These are phyloP conservation scores for Termitomyces sp. DNA, from an alignment of 768 basidiomycete species.

Conservation along the genomic window DNA sequence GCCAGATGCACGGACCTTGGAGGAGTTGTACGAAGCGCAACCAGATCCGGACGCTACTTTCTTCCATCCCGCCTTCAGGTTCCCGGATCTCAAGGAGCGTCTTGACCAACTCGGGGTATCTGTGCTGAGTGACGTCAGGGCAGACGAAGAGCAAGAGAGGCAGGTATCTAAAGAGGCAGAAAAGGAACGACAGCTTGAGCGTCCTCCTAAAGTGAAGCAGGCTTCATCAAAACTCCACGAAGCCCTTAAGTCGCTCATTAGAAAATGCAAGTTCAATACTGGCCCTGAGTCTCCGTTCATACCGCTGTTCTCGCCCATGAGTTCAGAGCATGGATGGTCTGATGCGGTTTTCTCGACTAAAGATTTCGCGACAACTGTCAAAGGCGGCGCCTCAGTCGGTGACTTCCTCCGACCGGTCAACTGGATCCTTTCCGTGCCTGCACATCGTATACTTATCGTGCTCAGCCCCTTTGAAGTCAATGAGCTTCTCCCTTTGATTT, in stretches of 20 bases:
- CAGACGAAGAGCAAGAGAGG: conserved; percentile 48
- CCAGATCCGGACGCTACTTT: not conserved
- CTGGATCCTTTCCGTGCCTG: conserved; percentile 33
- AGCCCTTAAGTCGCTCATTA: not conserved
- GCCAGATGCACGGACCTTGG: conserved; percentile 31
- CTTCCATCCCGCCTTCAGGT: conserved; percentile 7
- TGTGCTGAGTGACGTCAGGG: conserved; percentile 12
- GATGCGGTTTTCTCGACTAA: conserved; percentile 23
- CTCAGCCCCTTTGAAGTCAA: conserved; percentile 39
- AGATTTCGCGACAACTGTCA: conserved; percentile 29
- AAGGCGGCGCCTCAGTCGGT: conserved; percentile 11
- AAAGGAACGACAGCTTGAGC: conserved; percentile 32
- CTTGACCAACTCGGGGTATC: conserved; percentile 22
- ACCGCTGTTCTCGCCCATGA: conserved; percentile 3
- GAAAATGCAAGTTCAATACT: not conserved
- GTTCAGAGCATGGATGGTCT: conserved; percentile 15
- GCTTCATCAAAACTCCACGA: conserved; percentile 7
- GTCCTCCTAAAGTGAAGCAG: conserved; percentile 24
- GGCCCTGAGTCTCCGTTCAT: not conserved
- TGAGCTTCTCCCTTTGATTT: conserved; percentile 28
- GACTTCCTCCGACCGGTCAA: conserved; percentile 34
- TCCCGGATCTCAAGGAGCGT: conserved; percentile 19
- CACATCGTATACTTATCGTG: conserved; percentile 21
- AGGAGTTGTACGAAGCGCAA: conserved; percentile 28
- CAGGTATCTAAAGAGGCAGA: conserved; percentile 41